Percentiles rank a stretch among this genome's conserved stretches.
phyloP scores from a whole-genome alignment of 1,284 basidiomycete genomes.

The Irpex lacteus region DNA sequence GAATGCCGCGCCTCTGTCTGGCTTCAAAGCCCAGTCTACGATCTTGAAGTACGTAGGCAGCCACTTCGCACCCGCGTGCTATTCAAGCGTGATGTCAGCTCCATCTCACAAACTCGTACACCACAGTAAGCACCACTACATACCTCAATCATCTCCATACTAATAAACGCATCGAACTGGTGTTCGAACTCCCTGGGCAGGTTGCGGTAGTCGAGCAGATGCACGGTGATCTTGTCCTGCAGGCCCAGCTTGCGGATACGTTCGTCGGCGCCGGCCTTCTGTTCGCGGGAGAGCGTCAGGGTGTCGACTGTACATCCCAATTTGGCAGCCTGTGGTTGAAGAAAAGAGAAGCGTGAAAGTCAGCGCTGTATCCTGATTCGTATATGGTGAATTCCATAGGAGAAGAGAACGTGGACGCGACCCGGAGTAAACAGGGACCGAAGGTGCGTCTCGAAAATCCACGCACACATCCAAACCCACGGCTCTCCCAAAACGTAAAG shows the following conservation, averaged over 20 bases:
- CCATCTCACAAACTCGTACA: no score
- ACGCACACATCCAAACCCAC: slow-evolving; percentile 5
- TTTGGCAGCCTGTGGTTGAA: slow-evolving; percentile 16
- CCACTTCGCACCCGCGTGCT: slow-evolving; percentile 17
- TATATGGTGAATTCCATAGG: no score
- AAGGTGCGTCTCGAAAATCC: no score
- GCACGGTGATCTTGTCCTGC: slow-evolving; percentile 37
- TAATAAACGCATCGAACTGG: slow-evolving; percentile 44
- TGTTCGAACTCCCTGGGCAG: slow-evolving; percentile 33
- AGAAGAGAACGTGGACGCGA: background rate
- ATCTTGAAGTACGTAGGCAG: slow-evolving; percentile 31
- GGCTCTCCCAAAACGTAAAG: background rate
- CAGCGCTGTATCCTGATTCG: no score
- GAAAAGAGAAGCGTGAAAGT: no score
- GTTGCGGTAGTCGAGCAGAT: slow-evolving; percentile 45
- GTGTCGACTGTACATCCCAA: slow-evolving; percentile 42
- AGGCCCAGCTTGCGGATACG: slow-evolving; percentile 38
- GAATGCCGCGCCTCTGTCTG: slow-evolving; percentile 36
- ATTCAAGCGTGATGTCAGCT: background rate
- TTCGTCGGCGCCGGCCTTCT: slow-evolving; percentile 42
- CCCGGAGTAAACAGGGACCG: no score
- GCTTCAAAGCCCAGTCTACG: slow-evolving; percentile 43
- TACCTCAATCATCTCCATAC: slow-evolving; percentile 52
- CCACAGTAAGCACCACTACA: slow-evolving; percentile 13
- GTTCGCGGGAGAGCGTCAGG: slow-evolving; percentile 46